Conservation (phyloP, 2,329 filamentous ascomycete genomes). For the Colletotrichum sp. region DNA sequence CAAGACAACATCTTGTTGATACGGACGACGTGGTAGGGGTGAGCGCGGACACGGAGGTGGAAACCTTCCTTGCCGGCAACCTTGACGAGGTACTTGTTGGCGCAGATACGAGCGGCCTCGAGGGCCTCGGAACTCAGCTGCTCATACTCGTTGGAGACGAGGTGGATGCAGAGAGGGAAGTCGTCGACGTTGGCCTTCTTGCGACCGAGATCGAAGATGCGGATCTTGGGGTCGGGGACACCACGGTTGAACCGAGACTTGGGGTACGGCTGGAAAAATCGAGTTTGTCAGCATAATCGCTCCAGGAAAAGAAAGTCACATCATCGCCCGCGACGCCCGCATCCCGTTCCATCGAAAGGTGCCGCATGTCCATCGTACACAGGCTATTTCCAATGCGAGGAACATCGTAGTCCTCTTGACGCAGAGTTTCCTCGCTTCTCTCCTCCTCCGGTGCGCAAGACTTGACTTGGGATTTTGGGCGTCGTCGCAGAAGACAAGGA, state of each 20-base stretch:
- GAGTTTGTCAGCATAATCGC: not conserved
- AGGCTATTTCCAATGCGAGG: not conserved
- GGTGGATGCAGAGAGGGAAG: slow-evolving; percentile 98
- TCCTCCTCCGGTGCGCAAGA: slow-evolving; percentile 3
- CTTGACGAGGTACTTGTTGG: slow-evolving; percentile 96
- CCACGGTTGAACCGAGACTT: slow-evolving; percentile 99
- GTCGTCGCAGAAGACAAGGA: not conserved
- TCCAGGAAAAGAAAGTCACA: not conserved
- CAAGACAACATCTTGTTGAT: slow-evolving; percentile 99
- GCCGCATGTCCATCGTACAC: not conserved
- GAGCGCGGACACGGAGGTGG: slow-evolving; percentile 82
- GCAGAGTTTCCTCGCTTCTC: not conserved
- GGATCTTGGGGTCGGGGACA: slow-evolving; percentile 85
- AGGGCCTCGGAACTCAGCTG: slow-evolving; percentile 99
- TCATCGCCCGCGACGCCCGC: not conserved
- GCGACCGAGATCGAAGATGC: slow-evolving; percentile 98
- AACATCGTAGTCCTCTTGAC: not conserved
- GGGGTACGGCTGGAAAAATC: slow-evolving; percentile 79
- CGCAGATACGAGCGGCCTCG: slow-evolving; percentile 99
- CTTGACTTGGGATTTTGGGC: not conserved
- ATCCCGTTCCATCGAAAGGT: not conserved
- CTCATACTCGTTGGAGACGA: slow-evolving; percentile 99
- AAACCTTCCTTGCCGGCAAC: slow-evolving; percentile 74
- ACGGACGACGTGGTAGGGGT: slow-evolving; percentile 99
- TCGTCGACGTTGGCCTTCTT: slow-evolving; percentile 99